Base-by-base conservation (phyloP, 164 flowering plant species). In the Vitis vinifera region DNA sequence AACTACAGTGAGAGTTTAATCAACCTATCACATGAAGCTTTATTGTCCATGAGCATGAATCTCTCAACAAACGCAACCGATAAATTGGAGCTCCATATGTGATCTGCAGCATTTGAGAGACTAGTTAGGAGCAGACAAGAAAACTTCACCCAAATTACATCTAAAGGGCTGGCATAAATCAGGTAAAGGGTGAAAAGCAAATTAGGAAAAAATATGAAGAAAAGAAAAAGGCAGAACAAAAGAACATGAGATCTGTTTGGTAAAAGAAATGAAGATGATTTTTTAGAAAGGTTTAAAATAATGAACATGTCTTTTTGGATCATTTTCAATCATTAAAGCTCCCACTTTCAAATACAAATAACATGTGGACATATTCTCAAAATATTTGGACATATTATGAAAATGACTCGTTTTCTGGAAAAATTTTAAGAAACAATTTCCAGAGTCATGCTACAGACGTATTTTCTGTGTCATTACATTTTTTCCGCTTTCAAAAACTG, bases 11-110 rank as follows among this genome's bases (percentile, higher is more conserved):
- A 31, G 16, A 60, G 11, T 29, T 47, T 23, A 51, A 23, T 77
- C 44, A 67, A 92, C 97, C 97, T 88, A 90, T 87, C 65, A 90
- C 90, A 77, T 92, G 97, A 19, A 92, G 91, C 66, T 88, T 92
- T 70, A 88, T 78, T 15, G 81, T 77, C 95, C 95, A 90, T 10
- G 67, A 69, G 81, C 78, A 71, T 23, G 82, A 59, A 10, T 80
- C 87, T 82, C 76, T 84, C 85, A 92, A 68, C 70, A 89, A 65
- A 27, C 67, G 72, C 15, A 92, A 75, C 29, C 97, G 91, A 74
- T 83, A 88, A 47, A 52, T 29, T 65, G 97, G 95, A 70, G 92
- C 84, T 71, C 97, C 97, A 73, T 90, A 92, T 9, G 97, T 90
- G 70, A 92, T 80, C 97, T 92, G 88, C 81, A 81, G 50, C 51